phyloP scores from a whole-genome alignment of 108 stramenopile genomes.

The Fragilariopsis cylindrus region DNA sequence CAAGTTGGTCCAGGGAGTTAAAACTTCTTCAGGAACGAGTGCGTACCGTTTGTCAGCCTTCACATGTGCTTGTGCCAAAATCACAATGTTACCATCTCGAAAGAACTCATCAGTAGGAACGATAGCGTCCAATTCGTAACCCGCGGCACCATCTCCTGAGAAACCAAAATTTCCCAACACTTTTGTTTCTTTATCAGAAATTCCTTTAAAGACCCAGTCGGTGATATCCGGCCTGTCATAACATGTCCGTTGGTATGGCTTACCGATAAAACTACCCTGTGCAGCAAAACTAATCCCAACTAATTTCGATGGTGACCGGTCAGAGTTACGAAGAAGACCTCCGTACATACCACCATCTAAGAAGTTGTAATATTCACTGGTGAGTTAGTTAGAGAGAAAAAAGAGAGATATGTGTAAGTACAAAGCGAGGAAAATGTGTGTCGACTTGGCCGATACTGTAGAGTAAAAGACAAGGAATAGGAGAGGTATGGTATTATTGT shows the following conservation, averaged over 20 bases:
- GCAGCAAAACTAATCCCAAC: constrained; percentile 35
- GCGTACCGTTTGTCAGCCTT: constrained; percentile 7
- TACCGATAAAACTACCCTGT: constrained; percentile 32
- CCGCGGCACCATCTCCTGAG: constrained; percentile 33
- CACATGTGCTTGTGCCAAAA: constrained; percentile 20
- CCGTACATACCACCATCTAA: constrained; percentile 34
- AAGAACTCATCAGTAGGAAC: background rate
- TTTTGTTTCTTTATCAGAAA: background rate
- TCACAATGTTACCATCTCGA: constrained; percentile 7
- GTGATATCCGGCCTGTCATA: constrained; percentile 17
- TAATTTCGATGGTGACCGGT: constrained; percentile 26
- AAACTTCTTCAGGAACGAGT: constrained; percentile 36
- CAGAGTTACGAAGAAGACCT: constrained; percentile 27
- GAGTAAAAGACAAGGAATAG: too few species aligned
- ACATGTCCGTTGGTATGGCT: constrained; percentile 6
- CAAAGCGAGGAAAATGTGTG: too few species aligned
- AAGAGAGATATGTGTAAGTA: too few species aligned
- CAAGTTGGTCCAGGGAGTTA: constrained; percentile 30
- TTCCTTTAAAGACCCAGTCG: constrained; percentile 13
- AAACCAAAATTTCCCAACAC: constrained; percentile 28
- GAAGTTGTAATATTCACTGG: constrained; percentile 30
- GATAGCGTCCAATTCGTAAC: constrained; percentile 38
- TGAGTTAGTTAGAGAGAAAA: too few species aligned
- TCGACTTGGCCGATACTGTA: too few species aligned
- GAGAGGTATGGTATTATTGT: too few species aligned